phyloP scores from a whole-genome alignment of 805 yeast genomes.

The Ogataea allantospora region DNA sequence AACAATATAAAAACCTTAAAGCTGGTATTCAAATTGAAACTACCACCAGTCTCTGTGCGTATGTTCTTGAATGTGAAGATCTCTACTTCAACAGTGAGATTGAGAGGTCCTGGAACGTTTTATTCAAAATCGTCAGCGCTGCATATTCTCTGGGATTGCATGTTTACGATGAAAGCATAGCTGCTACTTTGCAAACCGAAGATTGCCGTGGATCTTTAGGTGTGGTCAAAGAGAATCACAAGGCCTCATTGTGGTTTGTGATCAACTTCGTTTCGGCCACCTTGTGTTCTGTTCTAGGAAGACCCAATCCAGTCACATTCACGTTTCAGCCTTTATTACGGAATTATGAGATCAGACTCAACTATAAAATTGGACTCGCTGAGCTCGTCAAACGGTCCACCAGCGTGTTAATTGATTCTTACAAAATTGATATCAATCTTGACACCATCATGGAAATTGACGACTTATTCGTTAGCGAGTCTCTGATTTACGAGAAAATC shows the following conservation, averaged over 20 bases:
- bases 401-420: conserved; percentile 50
- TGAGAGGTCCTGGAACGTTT: conserved; percentile 51
- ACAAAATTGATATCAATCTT: conserved; percentile 43
- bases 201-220: conserved; percentile 32
- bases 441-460: conserved; percentile 42
- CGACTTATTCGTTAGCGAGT: conserved; percentile 42
- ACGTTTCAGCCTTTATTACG: conserved; percentile 34
- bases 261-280: conserved; percentile 48
- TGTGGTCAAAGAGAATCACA: conserved; percentile 34
- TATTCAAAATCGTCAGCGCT: conserved; percentile 48
- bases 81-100: conserved; percentile 46
- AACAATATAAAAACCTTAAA: conserved; percentile 44
- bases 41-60: conserved; percentile 46
- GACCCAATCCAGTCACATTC: conserved; percentile 54
- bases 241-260: conserved; percentile 50
- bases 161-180: conserved; percentile 39
- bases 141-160: conserved; percentile 53
- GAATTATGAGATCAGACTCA: conserved; percentile 34
- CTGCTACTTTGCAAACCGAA: conserved; percentile 28
- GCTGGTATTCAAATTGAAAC: conserved; percentile 48
- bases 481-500: conserved; percentile 34
- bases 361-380: conserved; percentile 47
- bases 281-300: conserved; percentile 48
- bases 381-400: conserved; percentile 50
- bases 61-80: conserved; percentile 51